Evolutionary conservation across 2,329 filamentous ascomycete genomes (phyloP), one percentile per base, ranked within the genome.

Genomic region (Colletotrichum sp.): DNA sequence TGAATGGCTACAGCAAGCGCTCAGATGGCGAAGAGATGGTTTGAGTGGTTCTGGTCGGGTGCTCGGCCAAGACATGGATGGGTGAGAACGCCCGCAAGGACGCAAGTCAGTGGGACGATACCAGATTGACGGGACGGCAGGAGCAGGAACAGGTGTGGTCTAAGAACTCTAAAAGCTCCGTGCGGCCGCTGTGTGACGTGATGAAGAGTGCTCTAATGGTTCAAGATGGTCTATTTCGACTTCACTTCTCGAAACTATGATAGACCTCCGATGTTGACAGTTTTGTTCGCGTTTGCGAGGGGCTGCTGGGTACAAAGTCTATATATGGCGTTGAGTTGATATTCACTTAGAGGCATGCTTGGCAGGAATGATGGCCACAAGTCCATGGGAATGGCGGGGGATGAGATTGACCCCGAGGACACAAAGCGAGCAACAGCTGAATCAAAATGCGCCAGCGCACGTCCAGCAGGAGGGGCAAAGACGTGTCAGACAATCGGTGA

Each of bases 51-150:
- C 30, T 55, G 58, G 52, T 65, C 48, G 66, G 61, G 63, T 48
- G 69, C 6, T 36, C 67, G 28, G 63, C 57, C 48, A 48, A 76
- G 43, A 65, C 55, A 58, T 43, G 65, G 10, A 66, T 52, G 43
- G 34, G 63, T 13, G 60, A 71, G 36, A 67, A 67, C 77, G 77
- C 75, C 77, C 77, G 77, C 77, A 77, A 63, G 26, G 38, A 78
- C 65, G 75, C 77, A 72, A 55, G 68, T 13, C 75, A 34, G 65
- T 24, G 72, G 72, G 57, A 75, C 64, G 30, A 38, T 60, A 64
- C 65, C 66, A 63, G 34, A 65, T 52, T 32, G 24, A 61, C 71
- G 70, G 70, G 67, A 68, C 32, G 67, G 61, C 28, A 30, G 64
- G 36, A 71, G 32, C 24, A 70, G 61, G 30, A 55, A 57, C 24